A percentile compares a stretch with the other conserved stretches of the same genome.
phyloP scores from a whole-genome alignment of 306 rosid genomes.

The Cercis canadensis region DNA sequence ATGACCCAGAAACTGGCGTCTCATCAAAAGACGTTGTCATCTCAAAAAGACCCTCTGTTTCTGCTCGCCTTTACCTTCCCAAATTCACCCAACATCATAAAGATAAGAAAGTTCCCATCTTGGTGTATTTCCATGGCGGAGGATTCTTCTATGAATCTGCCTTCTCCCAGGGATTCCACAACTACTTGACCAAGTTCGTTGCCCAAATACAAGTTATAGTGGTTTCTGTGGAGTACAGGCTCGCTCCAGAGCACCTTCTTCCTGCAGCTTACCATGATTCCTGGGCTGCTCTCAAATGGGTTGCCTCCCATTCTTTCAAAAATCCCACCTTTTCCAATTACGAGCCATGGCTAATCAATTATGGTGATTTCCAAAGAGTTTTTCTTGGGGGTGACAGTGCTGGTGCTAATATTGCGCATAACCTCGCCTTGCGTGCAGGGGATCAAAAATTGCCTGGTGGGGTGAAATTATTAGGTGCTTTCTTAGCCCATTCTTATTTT shows the following conservation, averaged over 20 bases:
- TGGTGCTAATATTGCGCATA: conserved; percentile 48
- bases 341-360: conserved; percentile 54
- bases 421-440: conserved; percentile 38
- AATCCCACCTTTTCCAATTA: background rate
- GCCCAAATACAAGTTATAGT: conserved; percentile 49
- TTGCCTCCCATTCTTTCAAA: conserved; percentile 25
- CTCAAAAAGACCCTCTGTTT: conserved; percentile 50
- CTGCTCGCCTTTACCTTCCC: conserved; percentile 56
- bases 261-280: conserved; percentile 59
- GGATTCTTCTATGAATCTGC: conserved; percentile 61
- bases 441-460: conserved; percentile 35
- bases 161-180: conserved; percentile 60
- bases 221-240: conserved; percentile 63
- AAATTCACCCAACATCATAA: conserved; percentile 13
- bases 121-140: conserved; percentile 71
- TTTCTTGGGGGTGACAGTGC: conserved; percentile 49
- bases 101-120: conserved; percentile 49
- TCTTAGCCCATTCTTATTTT: conserved; percentile 42
- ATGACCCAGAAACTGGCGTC: conserved; percentile 52
- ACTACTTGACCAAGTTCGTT: conserved; percentile 51
- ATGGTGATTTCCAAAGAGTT: conserved; percentile 31
- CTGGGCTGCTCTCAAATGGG: conserved; percentile 62
- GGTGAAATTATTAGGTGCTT: conserved; percentile 19
- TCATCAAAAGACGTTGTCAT: conserved; percentile 65
- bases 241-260: conserved; percentile 59